Conservation (phyloP, 768 basidiomycete genomes). For the Trametes gibbosa region DNA sequence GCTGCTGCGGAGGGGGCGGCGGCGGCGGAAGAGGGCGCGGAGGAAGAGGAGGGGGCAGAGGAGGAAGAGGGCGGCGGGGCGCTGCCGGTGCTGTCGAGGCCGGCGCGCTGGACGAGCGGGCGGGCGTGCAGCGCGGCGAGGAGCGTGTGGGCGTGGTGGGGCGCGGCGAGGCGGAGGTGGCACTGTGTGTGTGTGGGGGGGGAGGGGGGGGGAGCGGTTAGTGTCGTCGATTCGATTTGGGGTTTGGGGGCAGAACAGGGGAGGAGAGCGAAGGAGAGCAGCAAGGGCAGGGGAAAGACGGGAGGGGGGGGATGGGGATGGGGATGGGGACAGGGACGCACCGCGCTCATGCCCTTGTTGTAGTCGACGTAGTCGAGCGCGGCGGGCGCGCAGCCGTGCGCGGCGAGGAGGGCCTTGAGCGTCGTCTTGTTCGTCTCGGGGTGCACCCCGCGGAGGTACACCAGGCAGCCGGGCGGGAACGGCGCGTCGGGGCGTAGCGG, state of each 20-base stretch:
- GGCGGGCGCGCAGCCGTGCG: constrained; percentile 31
- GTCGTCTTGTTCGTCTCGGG: constrained; percentile 81
- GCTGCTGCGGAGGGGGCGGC: too few species aligned
- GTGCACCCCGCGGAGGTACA: constrained; percentile 70
- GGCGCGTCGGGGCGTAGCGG: constrained; percentile 27
- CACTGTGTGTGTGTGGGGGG: too few species aligned
- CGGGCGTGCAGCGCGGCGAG: constrained; percentile 42
- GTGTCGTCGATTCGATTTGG: background rate
- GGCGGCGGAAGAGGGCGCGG: too few species aligned
- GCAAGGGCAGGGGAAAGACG: too few species aligned
- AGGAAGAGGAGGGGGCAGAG: too few species aligned
- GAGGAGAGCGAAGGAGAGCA: background rate
- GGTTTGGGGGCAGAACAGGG: background rate
- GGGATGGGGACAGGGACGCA: too few species aligned
- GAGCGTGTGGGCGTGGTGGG: constrained; percentile 44
- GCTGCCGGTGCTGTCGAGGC: constrained; percentile 59
- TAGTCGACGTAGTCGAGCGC: constrained; percentile 80
- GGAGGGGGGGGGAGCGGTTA: background rate
- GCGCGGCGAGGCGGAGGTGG: constrained; percentile 62
- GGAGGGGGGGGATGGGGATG: too few species aligned
- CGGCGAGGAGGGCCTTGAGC: constrained; percentile 56
- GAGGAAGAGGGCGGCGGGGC: too few species aligned
- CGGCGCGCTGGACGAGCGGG: constrained; percentile 41
- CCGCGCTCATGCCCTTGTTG: constrained; percentile 71
- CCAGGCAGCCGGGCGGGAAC: constrained; percentile 64